Percentiles rank a stretch among this genome's conserved stretches.
These are phyloP conservation scores for Sisymbrium altissimum DNA, from an alignment of 345 rosid species.

Conservation along the genomic window DNA sequence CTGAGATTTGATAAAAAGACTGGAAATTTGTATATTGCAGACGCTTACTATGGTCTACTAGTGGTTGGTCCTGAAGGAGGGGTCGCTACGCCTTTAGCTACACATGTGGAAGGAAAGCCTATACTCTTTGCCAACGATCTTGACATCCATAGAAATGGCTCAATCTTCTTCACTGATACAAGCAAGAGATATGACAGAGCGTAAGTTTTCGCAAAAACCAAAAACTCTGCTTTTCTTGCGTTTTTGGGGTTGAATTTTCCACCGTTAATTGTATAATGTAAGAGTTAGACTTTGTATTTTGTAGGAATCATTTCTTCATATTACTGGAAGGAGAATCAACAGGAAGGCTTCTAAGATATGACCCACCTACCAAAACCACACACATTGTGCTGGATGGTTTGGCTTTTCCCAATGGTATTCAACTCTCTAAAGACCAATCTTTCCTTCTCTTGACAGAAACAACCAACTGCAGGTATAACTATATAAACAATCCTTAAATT, in stretches of 20 bases:
- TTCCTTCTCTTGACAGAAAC: slow-evolving; percentile 90
- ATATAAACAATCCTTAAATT: not conserved
- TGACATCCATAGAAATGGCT: slow-evolving; percentile 80
- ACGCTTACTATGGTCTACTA: slow-evolving; percentile 85
- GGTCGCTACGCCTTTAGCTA: slow-evolving; percentile 67
- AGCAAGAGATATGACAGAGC: slow-evolving; percentile 87
- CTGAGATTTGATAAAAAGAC: slow-evolving; percentile 61
- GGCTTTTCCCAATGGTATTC: slow-evolving; percentile 96
- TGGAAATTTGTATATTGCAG: slow-evolving; percentile 81
- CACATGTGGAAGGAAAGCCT: slow-evolving; percentile 57
- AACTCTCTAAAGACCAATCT: slow-evolving; percentile 68
- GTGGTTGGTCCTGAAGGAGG: slow-evolving; percentile 88
- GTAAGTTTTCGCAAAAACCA: slow-evolving; percentile 36
- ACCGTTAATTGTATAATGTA: not conserved
- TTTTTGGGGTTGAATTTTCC: not conserved
- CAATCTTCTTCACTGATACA: slow-evolving; percentile 91
- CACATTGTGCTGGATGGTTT: slow-evolving; percentile 76
- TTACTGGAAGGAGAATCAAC: slow-evolving; percentile 92
- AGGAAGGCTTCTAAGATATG: slow-evolving; percentile 87
- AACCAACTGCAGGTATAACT: slow-evolving; percentile 79
- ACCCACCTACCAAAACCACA: slow-evolving; percentile 71
- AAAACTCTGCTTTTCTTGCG: not conserved
- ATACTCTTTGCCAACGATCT: slow-evolving; percentile 95
- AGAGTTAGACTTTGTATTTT: slow-evolving; percentile 5
- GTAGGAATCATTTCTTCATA: slow-evolving; percentile 85